Evolutionary conservation across 1,284 basidiomycete species (phyloP).

Genomic region (Termitomyces sp.): DNA sequence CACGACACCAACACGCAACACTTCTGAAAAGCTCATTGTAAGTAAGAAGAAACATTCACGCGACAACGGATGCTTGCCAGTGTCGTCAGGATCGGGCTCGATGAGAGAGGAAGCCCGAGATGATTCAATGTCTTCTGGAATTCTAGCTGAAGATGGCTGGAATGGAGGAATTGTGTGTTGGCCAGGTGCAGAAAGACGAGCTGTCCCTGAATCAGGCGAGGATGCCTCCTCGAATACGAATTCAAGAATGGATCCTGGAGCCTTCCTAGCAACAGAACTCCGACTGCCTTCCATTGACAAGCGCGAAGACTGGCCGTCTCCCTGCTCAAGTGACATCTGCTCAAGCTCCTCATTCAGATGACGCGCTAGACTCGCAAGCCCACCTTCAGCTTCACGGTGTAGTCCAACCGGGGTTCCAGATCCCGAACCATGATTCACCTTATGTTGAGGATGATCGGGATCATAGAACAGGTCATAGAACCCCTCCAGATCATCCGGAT

Average conservation of each 20-base stretch:
- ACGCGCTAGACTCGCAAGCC: constrained; percentile 56
- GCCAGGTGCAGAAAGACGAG: constrained; percentile 24
- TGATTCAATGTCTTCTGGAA: constrained; percentile 66
- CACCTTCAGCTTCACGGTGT: constrained; percentile 38
- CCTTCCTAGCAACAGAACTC: constrained; percentile 10
- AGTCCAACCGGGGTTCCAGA: constrained; percentile 8
- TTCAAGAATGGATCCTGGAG: constrained; percentile 13
- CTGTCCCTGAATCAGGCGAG: constrained; percentile 24
- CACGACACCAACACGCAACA: constrained; percentile 48
- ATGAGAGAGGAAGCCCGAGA: constrained; percentile 50
- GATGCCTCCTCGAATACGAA: constrained; percentile 27
- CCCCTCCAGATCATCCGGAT: constrained; percentile 58
- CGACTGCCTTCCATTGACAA: constrained; percentile 17
- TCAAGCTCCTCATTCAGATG: constrained; percentile 59
- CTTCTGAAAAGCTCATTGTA: constrained; percentile 30
- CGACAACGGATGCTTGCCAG: constrained; percentile 37
- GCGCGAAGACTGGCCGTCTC: constrained; percentile 22
- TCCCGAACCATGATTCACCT: neutral
- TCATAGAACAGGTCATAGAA: constrained; percentile 70
- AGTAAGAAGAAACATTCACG: constrained; percentile 3
- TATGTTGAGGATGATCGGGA: constrained; percentile 25
- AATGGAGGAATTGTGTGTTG: constrained; percentile 28
- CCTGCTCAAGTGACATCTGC: constrained; percentile 26
- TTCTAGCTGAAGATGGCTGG: constrained; percentile 33
- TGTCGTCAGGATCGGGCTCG: constrained; percentile 36